Base-by-base conservation (phyloP, 495 filamentous ascomycete genomes). In the Penicillium daleae region DNA sequence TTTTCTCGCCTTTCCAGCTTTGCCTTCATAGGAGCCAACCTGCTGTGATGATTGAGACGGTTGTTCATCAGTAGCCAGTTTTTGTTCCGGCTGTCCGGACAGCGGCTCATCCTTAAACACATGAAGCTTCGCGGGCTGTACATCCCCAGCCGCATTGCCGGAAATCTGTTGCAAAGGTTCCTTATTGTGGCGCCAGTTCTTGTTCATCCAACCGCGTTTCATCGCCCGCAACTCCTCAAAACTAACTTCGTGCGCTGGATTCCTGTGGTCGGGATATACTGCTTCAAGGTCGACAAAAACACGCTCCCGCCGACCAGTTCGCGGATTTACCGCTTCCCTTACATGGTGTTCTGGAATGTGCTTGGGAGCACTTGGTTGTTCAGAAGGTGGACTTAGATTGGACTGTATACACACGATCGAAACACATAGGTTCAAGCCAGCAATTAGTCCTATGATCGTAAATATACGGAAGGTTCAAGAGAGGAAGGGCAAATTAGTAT, bases 401-500 rank as follows among this genome's bases (percentile, higher is more conserved):
- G 83, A 87, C 86, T 88, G 83, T 71, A 84, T 85, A 86, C 78
- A 83, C 72, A 79, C 66, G 71, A 77, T 84, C 71, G 66, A 73
- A 75, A 74, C 83, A 83, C 78, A 80, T 75, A 77, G 82, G 80
- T 79, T 84, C 81, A 79, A 77, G 82, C 81, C 85, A 86, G 76
- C 77, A 84, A 92, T 97, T 96, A 97, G 92, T 96, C 93, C 93
- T 97, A 83, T 86, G 85, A 87, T 89, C 84, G 93, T 97, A 93
- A 96, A 97, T 86, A 92, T 83, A 67, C 76, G 81, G 77, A 78
- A 59, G 66, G 74, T 82, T 80, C 73, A 3, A 77, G 67, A 71
- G 58, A 70, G 71, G 51, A 66, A 61, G 60, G 60, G 62, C 29
- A 40, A 68, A 60, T 62, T 60, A 59, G 65, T n/a, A 69, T 65